Percentiles rank a stretch among this genome's conserved stretches.
These are phyloP conservation scores for Pythium aquatile DNA, from an alignment of 352 stramenopile species.

Conservation along the genomic window DNA sequence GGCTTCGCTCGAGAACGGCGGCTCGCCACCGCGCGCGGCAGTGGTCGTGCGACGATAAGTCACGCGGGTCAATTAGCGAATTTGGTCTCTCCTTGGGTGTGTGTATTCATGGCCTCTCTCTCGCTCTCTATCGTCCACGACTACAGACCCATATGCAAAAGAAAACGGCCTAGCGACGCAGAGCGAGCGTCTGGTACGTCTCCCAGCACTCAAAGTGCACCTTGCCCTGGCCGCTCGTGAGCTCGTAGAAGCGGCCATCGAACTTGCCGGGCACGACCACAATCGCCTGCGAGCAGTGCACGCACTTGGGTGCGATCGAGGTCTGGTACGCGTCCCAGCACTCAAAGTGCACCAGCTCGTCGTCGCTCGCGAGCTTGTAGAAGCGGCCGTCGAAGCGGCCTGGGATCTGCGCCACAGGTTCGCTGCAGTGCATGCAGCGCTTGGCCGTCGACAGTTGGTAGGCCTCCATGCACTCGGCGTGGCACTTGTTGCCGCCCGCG, in stretches of 20 bases:
- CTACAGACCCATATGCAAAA: background rate
- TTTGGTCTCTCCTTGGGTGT: background rate
- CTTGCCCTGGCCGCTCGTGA: constrained; percentile 71
- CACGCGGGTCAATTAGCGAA: background rate
- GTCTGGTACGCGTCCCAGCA: constrained; percentile 84
- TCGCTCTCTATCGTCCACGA: background rate
- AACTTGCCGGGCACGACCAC: constrained; percentile 70
- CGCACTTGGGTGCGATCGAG: constrained; percentile 68
- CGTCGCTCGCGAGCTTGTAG: constrained; percentile 66
- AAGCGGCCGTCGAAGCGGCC: constrained; percentile 80
- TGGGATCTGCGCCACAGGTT: constrained; percentile 67
- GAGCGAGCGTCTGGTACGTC: constrained; percentile 41
- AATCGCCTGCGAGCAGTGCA: constrained; percentile 73
- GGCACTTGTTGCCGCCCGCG: constrained; percentile 60
- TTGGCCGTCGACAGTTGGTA: constrained; percentile 73
- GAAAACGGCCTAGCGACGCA: constrained; percentile 4
- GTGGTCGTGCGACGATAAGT: constrained; percentile 10
- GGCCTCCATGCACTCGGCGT: constrained; percentile 82
- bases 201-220: constrained; percentile 89
- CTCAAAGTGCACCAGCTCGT: constrained; percentile 78
- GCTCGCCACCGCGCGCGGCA: background rate
- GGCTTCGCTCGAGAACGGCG: constrained; percentile 43
- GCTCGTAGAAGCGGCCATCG: constrained; percentile 83
- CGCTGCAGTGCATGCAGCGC: constrained; percentile 65
- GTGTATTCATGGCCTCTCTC: background rate